Evolutionary conservation across 768 basidiomycete genomes (phyloP).

Genomic region (Mycena haematopus): DNA sequence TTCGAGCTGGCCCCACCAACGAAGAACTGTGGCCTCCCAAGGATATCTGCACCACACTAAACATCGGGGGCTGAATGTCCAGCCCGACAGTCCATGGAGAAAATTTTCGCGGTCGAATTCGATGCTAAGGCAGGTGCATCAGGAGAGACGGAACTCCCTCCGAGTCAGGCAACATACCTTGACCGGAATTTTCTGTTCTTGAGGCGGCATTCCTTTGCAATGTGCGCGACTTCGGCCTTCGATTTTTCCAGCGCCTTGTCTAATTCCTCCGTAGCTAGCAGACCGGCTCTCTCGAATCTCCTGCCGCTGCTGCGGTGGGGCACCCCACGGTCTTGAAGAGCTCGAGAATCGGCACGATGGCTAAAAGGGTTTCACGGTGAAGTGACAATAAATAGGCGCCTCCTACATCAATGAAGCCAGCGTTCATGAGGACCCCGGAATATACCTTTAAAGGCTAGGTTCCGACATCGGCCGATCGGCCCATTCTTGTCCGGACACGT

Average conservation of each 20-base stretch:
- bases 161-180: conserved; percentile 19
- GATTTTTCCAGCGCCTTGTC: conserved; percentile 54
- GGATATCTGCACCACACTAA: conserved; percentile 57
- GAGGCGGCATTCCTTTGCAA: conserved; percentile 51
- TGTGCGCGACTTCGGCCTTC: conserved; percentile 49
- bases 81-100: conserved; percentile 43
- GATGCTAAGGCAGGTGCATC: conserved; percentile 41
- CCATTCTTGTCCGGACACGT: too few species aligned
- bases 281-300: conserved; percentile 40
- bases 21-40: conserved; percentile 58
- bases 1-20: conserved; percentile 48
- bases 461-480: too few species aligned
- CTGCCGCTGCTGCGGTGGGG: conserved; percentile 26
- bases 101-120: conserved; percentile 56
- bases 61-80: conserved; percentile 44
- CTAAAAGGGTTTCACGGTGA: not conserved
- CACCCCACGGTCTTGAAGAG: conserved; percentile 15
- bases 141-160: not conserved
- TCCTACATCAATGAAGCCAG: too few species aligned
- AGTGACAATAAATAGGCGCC: too few species aligned
- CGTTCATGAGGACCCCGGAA: too few species aligned
- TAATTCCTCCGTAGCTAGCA: conserved; percentile 51
- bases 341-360: conserved; percentile 23
- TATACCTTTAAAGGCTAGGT: too few species aligned
- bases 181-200: conserved; percentile 61